Evolutionary conservation across 116 monocot genomes (phyloP).

Genomic region (Iris pallida): DNA sequence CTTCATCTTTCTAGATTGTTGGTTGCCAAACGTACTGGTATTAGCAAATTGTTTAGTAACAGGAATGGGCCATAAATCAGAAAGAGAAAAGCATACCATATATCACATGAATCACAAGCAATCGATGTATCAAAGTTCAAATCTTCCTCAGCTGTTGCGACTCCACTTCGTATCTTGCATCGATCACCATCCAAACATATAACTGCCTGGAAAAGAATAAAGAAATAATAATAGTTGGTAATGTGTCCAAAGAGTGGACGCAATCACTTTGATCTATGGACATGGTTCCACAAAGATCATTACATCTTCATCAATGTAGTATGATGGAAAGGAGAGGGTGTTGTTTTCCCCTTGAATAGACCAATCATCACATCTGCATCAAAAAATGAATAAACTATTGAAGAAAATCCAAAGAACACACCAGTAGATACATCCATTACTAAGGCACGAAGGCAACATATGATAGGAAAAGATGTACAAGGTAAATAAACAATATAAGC

Average conservation of each 20-base stretch:
- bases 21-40: neutral
- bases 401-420: constrained; percentile 1
- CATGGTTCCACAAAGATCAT: constrained; percentile 12
- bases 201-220: constrained; percentile 59
- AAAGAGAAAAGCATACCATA: constrained; percentile 40
- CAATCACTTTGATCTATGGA: neutral
- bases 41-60: neutral
- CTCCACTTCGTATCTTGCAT: constrained; percentile 72
- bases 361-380: constrained; percentile 82
- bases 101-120: constrained; percentile 99
- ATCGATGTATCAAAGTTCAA: constrained; percentile 80
- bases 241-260: neutral
- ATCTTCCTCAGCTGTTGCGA: constrained; percentile 42
- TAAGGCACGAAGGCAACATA: neutral
- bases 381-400: constrained; percentile 14
- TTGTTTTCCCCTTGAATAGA: constrained; percentile 65
- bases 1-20: too few species aligned
- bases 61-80: neutral
- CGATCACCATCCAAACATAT: constrained; percentile 79
- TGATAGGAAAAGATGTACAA: neutral
- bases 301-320: constrained; percentile 98
- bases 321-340: constrained; percentile 84
- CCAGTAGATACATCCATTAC: neutral
- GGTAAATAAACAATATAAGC: neutral
- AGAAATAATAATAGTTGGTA: neutral